Evolutionary conservation across 345 rosid species (phyloP), one percentile per base, ranked within the genome.

Genomic region (Populus alba): DNA sequence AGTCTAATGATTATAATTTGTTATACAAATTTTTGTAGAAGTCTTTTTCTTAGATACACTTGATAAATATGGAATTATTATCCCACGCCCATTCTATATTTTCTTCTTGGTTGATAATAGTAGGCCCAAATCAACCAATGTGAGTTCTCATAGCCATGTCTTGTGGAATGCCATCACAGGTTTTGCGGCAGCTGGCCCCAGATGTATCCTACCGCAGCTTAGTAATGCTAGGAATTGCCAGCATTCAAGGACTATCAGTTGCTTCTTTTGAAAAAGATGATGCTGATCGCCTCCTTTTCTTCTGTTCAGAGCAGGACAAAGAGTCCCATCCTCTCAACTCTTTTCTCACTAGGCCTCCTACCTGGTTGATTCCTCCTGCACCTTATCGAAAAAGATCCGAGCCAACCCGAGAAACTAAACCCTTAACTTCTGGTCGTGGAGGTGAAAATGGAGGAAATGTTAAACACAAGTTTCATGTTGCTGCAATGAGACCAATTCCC

Each of bases 261-360:
- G 97, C 99, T 83, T 89, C 99, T 75, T 97, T 97, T 82, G 98
- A 94, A 81, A 92, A 92, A 83, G 98, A 92, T 73, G 99, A 97
- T 85, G 92, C 99, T 3, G 88, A 88, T 55, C 97, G 99, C 77
- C 86, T 97, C 75, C 94, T 97, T 81, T 97, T 91, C 91, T 90
- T 97, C 80, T 89, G 91, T 77, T 69, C 82, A 16, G 84, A 77
- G 67, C 88, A 85, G 82, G 83, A 84, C n/a, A 78, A 86, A 82
- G 90, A 87, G 75, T 74, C 73, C 53, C 77, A 75, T 38, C 59
- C 68, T 12, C 79, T 77, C 74, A 77, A 81, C 79, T 73, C 85
- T 62, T 62, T 82, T 77, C 78, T 85, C 59, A 72, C 87, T 11
- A 79, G 79, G 80, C 79, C 86, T 75, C 98, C 98, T 77, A 79